Conservation (phyloP, 1,139 yeast species). For the Suhomyces anneliseae region DNA sequence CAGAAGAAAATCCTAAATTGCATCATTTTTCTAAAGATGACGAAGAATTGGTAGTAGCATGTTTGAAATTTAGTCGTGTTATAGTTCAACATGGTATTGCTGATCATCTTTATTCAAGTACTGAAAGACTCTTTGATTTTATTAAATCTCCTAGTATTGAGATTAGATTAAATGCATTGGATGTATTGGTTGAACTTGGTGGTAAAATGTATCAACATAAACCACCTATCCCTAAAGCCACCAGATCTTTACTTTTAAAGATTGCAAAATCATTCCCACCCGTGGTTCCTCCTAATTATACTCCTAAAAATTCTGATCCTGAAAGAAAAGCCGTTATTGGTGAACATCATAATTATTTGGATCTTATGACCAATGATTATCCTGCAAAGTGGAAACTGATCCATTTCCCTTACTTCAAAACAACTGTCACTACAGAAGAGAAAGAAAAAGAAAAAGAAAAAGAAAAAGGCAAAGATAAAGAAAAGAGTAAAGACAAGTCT, state of each 20-base stretch:
- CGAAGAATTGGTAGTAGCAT: slow-evolving; percentile 43
- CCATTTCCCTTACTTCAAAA: slow-evolving; percentile 55
- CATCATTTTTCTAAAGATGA: slow-evolving; percentile 49
- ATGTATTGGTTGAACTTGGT: slow-evolving; percentile 60
- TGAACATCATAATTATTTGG: slow-evolving; percentile 56
- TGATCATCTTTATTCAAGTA: slow-evolving; percentile 65
- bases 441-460: slow-evolving; percentile 6
- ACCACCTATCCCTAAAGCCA: slow-evolving; percentile 43
- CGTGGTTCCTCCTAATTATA: slow-evolving; percentile 43
- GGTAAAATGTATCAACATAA: slow-evolving; percentile 30
- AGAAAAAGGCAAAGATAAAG: not conserved
- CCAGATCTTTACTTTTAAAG: slow-evolving; percentile 47
- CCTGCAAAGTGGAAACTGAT: slow-evolving; percentile 62
- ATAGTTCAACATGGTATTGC: slow-evolving; percentile 71
- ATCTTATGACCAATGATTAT: slow-evolving; percentile 48
- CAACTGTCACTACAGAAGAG: slow-evolving; percentile 5
- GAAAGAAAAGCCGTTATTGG: slow-evolving; percentile 26
- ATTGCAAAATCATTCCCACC: slow-evolving; percentile 60
- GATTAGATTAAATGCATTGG: slow-evolving; percentile 62
- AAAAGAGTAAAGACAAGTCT: slow-evolving; percentile 11
- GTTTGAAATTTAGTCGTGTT: slow-evolving; percentile 62
- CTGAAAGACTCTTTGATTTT: slow-evolving; percentile 61
- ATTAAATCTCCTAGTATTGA: slow-evolving; percentile 60
- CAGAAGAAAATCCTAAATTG: slow-evolving; percentile 47
- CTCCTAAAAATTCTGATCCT: slow-evolving; percentile 18